These are phyloP conservation scores for Solanum tarijense DNA, from an alignment of 257 asterid species.

Conservation along the genomic window DNA sequence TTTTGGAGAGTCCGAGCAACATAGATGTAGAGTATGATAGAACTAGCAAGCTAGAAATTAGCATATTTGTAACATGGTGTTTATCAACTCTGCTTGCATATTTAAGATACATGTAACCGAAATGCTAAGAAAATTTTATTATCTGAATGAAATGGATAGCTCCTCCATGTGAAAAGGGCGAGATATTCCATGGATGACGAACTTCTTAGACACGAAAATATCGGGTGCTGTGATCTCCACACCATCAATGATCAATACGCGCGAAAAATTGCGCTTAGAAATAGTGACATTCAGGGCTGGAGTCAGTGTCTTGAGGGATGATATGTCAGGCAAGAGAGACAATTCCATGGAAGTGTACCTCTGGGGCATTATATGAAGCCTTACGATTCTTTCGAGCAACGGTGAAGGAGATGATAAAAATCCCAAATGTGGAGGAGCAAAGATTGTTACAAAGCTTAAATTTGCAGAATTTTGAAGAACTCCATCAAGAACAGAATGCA, in stretches of 20 bases:
- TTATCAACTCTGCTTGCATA: not conserved
- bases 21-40: not conserved
- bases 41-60: not conserved
- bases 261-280: not conserved
- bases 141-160: conserved; percentile 12
- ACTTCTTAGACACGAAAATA: conserved; percentile 21
- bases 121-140: not conserved
- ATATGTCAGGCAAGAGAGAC: conserved; percentile 14
- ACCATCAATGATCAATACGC: conserved; percentile 25
- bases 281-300: conserved; percentile 24
- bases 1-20: not conserved
- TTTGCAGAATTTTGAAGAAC: conserved; percentile 25
- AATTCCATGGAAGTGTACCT: conserved; percentile 25
- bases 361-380: conserved; percentile 45
- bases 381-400: conserved; percentile 34
- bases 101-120: not conserved
- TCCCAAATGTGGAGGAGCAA: conserved; percentile 49
- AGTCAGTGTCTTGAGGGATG: conserved; percentile 32
- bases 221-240: conserved; percentile 42
- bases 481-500: conserved; percentile 45
- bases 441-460: conserved; percentile 34
- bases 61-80: not conserved
- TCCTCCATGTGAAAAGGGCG: conserved; percentile 18
- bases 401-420: conserved; percentile 43
- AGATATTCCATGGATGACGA: conserved; percentile 53